A percentile compares a stretch with the other conserved stretches of the same genome.
Evolutionary conservation across 495 filamentous ascomycete genomes (phyloP).

Genomic region (Aspergillus olivimuriae): DNA sequence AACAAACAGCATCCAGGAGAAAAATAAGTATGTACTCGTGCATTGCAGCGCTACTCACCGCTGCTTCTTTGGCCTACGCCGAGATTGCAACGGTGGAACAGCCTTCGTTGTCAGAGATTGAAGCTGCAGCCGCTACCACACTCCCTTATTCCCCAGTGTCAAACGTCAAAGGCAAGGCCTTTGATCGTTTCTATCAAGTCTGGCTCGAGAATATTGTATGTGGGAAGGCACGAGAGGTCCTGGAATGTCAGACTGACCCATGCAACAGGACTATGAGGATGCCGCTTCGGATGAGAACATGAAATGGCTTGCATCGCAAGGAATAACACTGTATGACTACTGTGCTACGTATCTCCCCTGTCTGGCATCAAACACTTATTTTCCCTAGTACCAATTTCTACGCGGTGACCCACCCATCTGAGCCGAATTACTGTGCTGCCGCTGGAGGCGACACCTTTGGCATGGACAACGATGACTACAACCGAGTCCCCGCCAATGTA

Average conservation of each 20-base stretch:
- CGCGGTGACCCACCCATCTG: constrained; percentile 57
- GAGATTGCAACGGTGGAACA: constrained; percentile 23
- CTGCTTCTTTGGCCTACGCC: constrained; percentile 21
- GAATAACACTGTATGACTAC: constrained; percentile 48
- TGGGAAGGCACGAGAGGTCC: too few species aligned
- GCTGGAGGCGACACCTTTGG: constrained; percentile 62
- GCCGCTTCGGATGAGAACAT: constrained; percentile 46
- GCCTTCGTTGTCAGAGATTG: constrained; percentile 27
- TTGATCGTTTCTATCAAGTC: constrained; percentile 60
- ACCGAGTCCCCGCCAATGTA: constrained; percentile 50
- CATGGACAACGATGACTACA: constrained; percentile 61
- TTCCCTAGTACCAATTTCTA: constrained; percentile 49
- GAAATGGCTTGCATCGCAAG: constrained; percentile 51
- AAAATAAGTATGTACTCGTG: constrained; percentile 29
- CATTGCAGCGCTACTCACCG: constrained; percentile 15
- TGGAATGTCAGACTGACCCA: too few species aligned
- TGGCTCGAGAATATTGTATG: constrained; percentile 71
- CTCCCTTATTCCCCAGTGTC: constrained; percentile 47
- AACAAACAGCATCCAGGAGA: not conserved
- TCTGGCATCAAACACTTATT: not conserved
- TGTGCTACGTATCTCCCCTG: too few species aligned
- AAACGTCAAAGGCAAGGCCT: constrained; percentile 56
- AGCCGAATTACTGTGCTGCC: constrained; percentile 65
- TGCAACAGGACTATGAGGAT: constrained; percentile 54
- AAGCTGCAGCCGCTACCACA: constrained; percentile 23